These are phyloP conservation scores for Trichoderma brevicompactum DNA, from an alignment of 2,329 filamentous ascomycete genomes.

Conservation along the genomic window DNA sequence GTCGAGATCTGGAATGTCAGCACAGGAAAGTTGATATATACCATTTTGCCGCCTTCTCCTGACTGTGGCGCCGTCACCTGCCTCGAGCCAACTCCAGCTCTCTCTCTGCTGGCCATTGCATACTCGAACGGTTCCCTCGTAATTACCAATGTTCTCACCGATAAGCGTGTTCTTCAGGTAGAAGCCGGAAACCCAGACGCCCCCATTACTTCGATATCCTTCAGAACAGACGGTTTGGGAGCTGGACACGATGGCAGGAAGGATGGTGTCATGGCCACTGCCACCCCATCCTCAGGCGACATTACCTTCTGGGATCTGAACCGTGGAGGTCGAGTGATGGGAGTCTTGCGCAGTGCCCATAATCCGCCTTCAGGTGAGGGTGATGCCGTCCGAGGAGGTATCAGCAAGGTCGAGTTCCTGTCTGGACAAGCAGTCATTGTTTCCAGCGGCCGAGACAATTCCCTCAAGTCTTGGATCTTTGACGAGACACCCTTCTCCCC, in stretches of 20 bases:
- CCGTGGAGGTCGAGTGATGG: conserved; percentile 81
- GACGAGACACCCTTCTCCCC: conserved; percentile 90
- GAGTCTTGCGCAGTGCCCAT: conserved; percentile 85
- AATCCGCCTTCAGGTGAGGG: conserved; percentile 68
- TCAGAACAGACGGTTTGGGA: conserved; percentile 85
- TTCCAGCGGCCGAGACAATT: conserved; percentile 91
- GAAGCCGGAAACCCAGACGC: conserved; percentile 67
- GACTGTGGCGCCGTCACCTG: conserved; percentile 83
- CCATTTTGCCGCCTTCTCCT: conserved; percentile 75
- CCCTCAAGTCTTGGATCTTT: conserved; percentile 94
- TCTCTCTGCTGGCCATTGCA: conserved; percentile 86
- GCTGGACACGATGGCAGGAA: conserved; percentile 85
- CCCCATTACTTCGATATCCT: conserved; percentile 80
- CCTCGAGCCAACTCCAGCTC: conserved; percentile 78
- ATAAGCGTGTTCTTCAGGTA: conserved; percentile 72
- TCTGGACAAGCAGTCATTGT: conserved; percentile 86
- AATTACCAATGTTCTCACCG: conserved; percentile 80
- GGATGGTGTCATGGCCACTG: conserved; percentile 92
- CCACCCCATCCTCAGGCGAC: conserved; percentile 78
- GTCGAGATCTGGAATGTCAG: conserved; percentile 98
- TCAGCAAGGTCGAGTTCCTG: conserved; percentile 88
- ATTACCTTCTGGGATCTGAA: conserved; percentile 97
- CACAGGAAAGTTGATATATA: conserved; percentile 89
- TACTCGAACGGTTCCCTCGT: conserved; percentile 79
- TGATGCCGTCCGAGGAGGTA: conserved; percentile 68